These are phyloP conservation scores for Lepidium africanum DNA, from an alignment of 345 rosid genomes.

Conservation along the genomic window DNA sequence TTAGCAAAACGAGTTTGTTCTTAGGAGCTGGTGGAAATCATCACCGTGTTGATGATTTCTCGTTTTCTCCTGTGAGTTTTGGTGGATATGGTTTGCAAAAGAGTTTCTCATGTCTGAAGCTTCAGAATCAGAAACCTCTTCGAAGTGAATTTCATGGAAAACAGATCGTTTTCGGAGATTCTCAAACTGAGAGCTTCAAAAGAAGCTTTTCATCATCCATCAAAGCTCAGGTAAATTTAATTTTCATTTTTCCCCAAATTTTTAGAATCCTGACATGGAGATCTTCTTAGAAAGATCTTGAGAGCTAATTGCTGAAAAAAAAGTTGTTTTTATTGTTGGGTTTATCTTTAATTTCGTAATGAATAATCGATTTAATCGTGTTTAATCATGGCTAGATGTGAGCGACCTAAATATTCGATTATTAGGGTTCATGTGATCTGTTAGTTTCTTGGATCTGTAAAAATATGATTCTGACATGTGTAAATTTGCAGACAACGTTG, in stretches of 20 bases:
- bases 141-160: slow-evolving; percentile 44
- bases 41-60: slow-evolving; percentile 27
- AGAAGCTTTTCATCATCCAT: slow-evolving; percentile 25
- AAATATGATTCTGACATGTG: background rate
- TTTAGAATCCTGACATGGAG: background rate
- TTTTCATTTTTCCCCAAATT: background rate
- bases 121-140: slow-evolving; percentile 31
- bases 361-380: background rate
- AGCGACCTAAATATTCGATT: too few species aligned
- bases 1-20: slow-evolving; percentile 42
- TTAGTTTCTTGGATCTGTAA: background rate
- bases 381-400: background rate
- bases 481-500: slow-evolving; percentile 34
- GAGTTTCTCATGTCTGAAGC: slow-evolving; percentile 30
- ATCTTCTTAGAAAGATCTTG: background rate
- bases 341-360: background rate
- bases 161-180: slow-evolving; percentile 28
- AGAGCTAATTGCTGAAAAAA: background rate
- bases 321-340: background rate
- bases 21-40: slow-evolving; percentile 17
- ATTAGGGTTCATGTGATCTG: background rate
- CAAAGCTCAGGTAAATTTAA: slow-evolving; percentile 45
- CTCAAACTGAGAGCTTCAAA: slow-evolving; percentile 21
- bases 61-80: slow-evolving; percentile 26
- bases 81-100: slow-evolving; percentile 16